phyloP scores from a whole-genome alignment of 108 stramenopile genomes.

The Skeletonema costatum region DNA sequence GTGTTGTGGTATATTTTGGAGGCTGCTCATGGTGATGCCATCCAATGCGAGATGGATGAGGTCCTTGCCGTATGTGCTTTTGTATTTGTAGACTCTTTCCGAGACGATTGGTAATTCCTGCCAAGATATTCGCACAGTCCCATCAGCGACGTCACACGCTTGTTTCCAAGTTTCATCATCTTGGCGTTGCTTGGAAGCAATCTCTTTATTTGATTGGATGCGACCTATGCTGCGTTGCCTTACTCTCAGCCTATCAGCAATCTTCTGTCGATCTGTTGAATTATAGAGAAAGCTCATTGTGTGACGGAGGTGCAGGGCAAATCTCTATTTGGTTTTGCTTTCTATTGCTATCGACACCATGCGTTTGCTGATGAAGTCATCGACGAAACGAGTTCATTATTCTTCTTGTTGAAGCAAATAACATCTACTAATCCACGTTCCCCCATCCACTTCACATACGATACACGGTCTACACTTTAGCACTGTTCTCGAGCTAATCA shows the following conservation, averaged over 20 bases:
- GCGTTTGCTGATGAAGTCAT: too few relatives aligned
- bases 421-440: too few relatives aligned
- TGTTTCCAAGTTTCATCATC: constrained; percentile 14
- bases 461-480: too few relatives aligned
- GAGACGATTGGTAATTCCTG: constrained; percentile 18
- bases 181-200: neutral
- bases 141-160: constrained; percentile 22
- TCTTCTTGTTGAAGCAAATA: too few relatives aligned
- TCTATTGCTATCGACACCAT: too few relatives aligned
- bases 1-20: constrained; percentile 6
- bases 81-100: constrained; percentile 26
- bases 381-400: too few relatives aligned
- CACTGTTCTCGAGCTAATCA: too few relatives aligned
- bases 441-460: too few relatives aligned
- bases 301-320: neutral
- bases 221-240: constrained; percentile 2
- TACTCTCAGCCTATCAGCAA: constrained; percentile 11
- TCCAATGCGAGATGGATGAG: constrained; percentile 20
- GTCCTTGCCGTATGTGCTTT: constrained; percentile 4
- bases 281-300: constrained; percentile 13
- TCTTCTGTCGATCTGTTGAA: constrained; percentile 6
- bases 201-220: neutral
- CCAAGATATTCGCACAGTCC: constrained; percentile 22
- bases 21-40: constrained; percentile 10
- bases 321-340: too few relatives aligned